These are phyloP conservation scores for Sclerospora graminicola DNA, from an alignment of 352 stramenopile species.

Conservation along the genomic window DNA sequence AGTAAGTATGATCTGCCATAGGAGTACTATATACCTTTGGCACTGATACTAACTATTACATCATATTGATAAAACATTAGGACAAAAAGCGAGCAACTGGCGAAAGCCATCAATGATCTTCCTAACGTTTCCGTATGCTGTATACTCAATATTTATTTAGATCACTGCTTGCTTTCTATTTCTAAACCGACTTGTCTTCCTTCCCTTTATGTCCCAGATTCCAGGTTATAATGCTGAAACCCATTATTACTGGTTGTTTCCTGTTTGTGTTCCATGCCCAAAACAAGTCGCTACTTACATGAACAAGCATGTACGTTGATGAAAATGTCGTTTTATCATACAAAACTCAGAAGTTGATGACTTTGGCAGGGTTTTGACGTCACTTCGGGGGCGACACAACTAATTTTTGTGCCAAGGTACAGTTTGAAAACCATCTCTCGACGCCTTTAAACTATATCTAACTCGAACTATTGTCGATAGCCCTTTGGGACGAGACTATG, in stretches of 20 bases:
- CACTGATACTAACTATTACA: neutral
- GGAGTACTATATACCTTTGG: too few relatives aligned
- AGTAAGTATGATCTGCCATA: too few relatives aligned
- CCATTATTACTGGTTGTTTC: constrained; percentile 81
- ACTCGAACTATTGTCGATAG: constrained; percentile 12
- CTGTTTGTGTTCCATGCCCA: constrained; percentile 53
- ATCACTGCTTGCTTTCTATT: too few relatives aligned
- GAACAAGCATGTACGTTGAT: constrained; percentile 49
- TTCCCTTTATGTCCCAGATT: constrained; percentile 27
- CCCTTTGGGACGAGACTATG: constrained; percentile 32
- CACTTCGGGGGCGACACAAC: constrained; percentile 60
- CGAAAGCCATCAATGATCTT: constrained; percentile 36
- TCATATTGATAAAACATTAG: constrained; percentile 22
- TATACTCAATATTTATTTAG: too few relatives aligned
- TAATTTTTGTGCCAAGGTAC: constrained; percentile 61
- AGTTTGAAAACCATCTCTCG: neutral
- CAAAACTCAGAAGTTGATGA: neutral
- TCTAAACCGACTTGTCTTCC: too few relatives aligned
- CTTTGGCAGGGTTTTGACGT: constrained; percentile 61
- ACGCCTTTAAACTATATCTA: neutral
- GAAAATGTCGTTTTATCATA: neutral
- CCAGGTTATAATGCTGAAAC: constrained; percentile 41
- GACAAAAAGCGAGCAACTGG: constrained; percentile 58
- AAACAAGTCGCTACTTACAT: constrained; percentile 47
- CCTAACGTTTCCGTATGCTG: constrained; percentile 40